Evolutionary conservation across 1,139 yeast species (phyloP), one percentile per base, ranked within the genome.

Genomic region (Arxiozyma bovina): DNA sequence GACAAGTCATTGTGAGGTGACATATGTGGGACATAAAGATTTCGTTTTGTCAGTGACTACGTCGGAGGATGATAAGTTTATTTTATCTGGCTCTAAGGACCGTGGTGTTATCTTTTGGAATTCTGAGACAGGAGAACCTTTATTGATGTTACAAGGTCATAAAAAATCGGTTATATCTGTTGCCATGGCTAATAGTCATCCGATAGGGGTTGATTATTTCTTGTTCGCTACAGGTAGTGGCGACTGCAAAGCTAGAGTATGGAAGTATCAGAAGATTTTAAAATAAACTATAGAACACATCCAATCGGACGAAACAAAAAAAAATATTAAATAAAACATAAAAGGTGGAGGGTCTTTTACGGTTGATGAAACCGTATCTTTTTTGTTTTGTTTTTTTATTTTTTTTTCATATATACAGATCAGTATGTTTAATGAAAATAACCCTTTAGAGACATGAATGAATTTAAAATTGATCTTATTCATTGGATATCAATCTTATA

Each of bases 71-170:
- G 88, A 87, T 63, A 87, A 88, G 69, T 91, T 89, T 77, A 85
- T 91, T 58, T 77, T 91, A 58, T 87, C 96, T 1, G 98, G 98
- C 54, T 88, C 96, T 34, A 91, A 91, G 72, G 98, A 91, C 73
- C 84, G 98, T 66, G 96, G 97, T 52, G 96, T 91, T 54, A 87
- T 91, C 59, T 87, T 91, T 76, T 91, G 99, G 99, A 96, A 91
- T 69, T 93, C 91, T 65, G 76, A 77, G 53, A 81, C 91, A 17
- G 96, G 96, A 60, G 91, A 88, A 72, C 96, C 96, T 56, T 83
- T 89, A 71, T 78, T 93, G 67, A 89, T 91, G 96, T 78, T 91
- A 63, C 97, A 90, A 74, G 98, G 98, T 41, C 98, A 91, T 73
- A 83, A 95, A 70, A 93, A 93, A 74, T 87, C 96, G 20, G 98